Evolutionary conservation across 1,284 basidiomycete genomes (phyloP), one percentile per base, ranked within the genome.

Genomic region (Papiliotrema flavescens): DNA sequence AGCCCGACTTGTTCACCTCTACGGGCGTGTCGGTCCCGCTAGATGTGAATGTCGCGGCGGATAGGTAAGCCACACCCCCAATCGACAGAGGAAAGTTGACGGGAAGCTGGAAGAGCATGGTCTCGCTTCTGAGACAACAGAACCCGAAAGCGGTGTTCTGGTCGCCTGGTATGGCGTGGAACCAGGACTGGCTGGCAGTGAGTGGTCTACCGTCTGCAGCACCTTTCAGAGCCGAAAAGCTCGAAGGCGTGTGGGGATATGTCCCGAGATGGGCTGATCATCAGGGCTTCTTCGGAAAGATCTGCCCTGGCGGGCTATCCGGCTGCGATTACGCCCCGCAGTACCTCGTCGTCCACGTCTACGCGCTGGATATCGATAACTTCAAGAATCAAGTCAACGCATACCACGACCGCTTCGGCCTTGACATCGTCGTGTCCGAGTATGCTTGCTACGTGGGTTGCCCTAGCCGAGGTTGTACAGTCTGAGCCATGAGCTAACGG

Each of bases 311-410:
- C 11, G 53, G 53, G 15, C 42, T 54, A 2, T 2, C 36, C 3
- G 46, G 54, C 4, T 67, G 64, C 47, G 41, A 44, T 5, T 56
- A 55, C 22, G 58, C 57, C 17, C 65, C 65, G 1, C 51, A 62
- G 24, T 61, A 61, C 49, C 55, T 65, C 49, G 54, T 57, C 19
- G 40, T 62, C 17, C 65, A 67, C 42, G 37, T 61, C n/a, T 67
- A 65, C 41, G 48, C 47, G 3, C 54, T 49, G 2, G 47, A 57
- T 26, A 17, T 56, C 14, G 48, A 52, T 1, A 54, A 47, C 26
- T 63, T 65, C 37, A 48, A 55, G 35, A 28, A 19, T 24, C 53
- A 45, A 11, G 51, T 65, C n/a, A 39, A 41, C 15, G 44, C 19
- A 20, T 61, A 56, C 26, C 55, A 61, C 34, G 41, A 51, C 13